Percentiles rank a stretch among this genome's conserved stretches.
Conservation (phyloP, 257 asterid genomes). For the Plantago major region DNA sequence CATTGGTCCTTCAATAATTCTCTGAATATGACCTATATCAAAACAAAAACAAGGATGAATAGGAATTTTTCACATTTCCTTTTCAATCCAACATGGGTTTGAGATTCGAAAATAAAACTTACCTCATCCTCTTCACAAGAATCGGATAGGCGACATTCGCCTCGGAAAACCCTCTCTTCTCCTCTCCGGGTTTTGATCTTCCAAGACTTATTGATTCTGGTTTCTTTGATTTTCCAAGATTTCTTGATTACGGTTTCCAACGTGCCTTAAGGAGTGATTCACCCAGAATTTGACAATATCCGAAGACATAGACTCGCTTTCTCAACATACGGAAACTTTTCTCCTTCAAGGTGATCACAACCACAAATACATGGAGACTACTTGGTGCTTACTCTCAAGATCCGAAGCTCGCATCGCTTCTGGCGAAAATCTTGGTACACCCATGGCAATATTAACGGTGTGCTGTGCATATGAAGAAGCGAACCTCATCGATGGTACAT, state of each 20-base stretch:
- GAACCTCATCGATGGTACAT: slow-evolving; percentile 72
- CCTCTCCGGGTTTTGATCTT: slow-evolving; percentile 38
- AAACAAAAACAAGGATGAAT: too few species aligned
- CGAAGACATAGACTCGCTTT: slow-evolving; percentile 88
- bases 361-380: slow-evolving; percentile 90
- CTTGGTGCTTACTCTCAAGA: slow-evolving; percentile 93
- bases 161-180: slow-evolving; percentile 52
- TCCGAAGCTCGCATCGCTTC: slow-evolving; percentile 96
- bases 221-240: too few species aligned
- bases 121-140: slow-evolving; percentile 24
- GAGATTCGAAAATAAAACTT: too few species aligned
- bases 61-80: too few species aligned
- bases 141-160: slow-evolving; percentile 59
- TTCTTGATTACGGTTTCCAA: too few species aligned
- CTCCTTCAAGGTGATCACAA: slow-evolving; percentile 75
- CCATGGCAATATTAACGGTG: slow-evolving; percentile 92
- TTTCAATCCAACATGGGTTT: too few species aligned
- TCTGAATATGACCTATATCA: slow-evolving; percentile 72
- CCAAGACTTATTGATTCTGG: slow-evolving; percentile 67
- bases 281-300: slow-evolving; percentile 81
- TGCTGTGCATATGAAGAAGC: slow-evolving; percentile 68
- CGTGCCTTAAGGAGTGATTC: slow-evolving; percentile 65
- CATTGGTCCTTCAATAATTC: slow-evolving; percentile 83
- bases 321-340: slow-evolving; percentile 61
- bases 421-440: slow-evolving; percentile 66